Evolutionary conservation across 148 eudicot genomes (phyloP), one percentile per base, ranked within the genome.

Genomic region (Silene conica): DNA sequence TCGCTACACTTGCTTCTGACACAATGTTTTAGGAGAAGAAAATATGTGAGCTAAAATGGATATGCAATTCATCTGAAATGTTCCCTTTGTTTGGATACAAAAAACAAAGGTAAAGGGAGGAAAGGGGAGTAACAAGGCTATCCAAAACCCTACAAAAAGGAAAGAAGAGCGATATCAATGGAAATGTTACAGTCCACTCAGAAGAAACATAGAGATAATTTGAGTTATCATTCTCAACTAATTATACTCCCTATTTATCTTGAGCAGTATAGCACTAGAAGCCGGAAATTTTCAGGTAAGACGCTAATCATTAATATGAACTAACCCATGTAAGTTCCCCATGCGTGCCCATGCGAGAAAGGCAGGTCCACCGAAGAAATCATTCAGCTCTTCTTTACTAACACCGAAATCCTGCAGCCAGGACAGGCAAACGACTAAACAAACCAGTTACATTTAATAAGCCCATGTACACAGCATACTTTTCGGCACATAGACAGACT

Each of bases 291-390:
- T 50, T 2, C 13, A 19, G n/a, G 31, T 57, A 31, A 55, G 56
- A 18, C 3, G 41, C 1, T 16, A 57, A 73, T 31, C 72, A 70
- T 41, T 31, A 60, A 19, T n/a, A 76, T 57, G 28, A 45, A 63
- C 89, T 78, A 56, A 95, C 99, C 87, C 91, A 58, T 92, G 99
- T 76, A 95, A 85, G 82, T 95, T 95, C 78, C 99, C 99, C 99
- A 95, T 92, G 74, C 97, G 97, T 75, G 99, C 97, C 99, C 99
- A 95, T 50, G 99, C 99, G 81, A 95, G 99, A 82, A 95, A 95
- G 73, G 99, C 97, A 81, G 99, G 99, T 75, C 99, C 99, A 58
- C 97, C 97, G 75, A 92, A 95, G 81, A 92, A 95, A 87, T 81
- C 83, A 83, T 89, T 78, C 81, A 95, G 82, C 55, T 87, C 90